Evolutionary conservation across 148 eudicot genomes (phyloP), one percentile per base, ranked within the genome.

Genomic region (Talinum fruticosum): DNA sequence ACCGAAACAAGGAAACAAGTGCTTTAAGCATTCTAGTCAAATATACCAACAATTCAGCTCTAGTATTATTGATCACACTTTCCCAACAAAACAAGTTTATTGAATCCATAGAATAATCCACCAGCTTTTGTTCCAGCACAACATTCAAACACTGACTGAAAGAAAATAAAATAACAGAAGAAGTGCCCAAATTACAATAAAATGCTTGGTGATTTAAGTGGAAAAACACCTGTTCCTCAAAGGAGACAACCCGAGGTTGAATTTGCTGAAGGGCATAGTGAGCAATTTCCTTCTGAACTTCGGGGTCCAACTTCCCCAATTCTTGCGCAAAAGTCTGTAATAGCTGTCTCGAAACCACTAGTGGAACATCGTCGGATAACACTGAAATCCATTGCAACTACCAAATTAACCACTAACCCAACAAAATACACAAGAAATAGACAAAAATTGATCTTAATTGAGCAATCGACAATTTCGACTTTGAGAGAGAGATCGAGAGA

Each of bases 161-260:
- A 24, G 29, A 24, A 24, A 29, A 59, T n/a, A 41, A 38, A 44
- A 70, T 5, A 70, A 70, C 5, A 70, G 30, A 15, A 41, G 7
- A 38, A 69, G 10, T 8, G 45, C 28, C 16, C 21, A 44, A 45
- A 0, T 8, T 23, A 1, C 24, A 29, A 45, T 7, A n/a, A 62
- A 66, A 12, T 0, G n/a, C n/a, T 67, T 3, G 29, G 21, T 12
- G 12, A 23, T 33, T 35, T 30, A 16, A 51, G 66, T 10, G 13
- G 26, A 57, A 53, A 71, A 65, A 8, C 51, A 93, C 99, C 92
- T 96, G 99, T 66, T 96, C 99, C 78, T 96, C 99, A 29, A 96
- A 96, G 0, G 99, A 96, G 69, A 96, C 99, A 28, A 96, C 97
- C 33, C 99, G 92, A 54, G 97, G 99, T 79, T 96, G 99, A 84